Base-by-base conservation (phyloP, 805 yeast species). In the Cyberlindnera sargentensis region DNA sequence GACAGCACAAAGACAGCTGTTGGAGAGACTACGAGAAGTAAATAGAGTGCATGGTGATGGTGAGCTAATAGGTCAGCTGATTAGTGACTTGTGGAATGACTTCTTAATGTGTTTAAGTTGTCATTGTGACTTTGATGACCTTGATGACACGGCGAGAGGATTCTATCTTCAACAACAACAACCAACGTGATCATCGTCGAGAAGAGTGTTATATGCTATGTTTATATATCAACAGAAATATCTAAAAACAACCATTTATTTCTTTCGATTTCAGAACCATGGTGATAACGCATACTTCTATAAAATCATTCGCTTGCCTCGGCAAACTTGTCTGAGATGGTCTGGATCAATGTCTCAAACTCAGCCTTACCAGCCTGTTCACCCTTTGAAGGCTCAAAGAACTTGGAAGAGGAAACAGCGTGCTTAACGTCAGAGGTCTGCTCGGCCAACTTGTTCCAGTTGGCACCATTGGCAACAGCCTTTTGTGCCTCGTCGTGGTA, bases 401-500 rank as follows among this genome's bases (percentile, higher is more conserved):
- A 93, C 73, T 93, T 93, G 56, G 96, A 82, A 29, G 96, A 84
- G 5, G 97, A 85, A 42, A 93, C 96, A 47, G 88, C 72, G 67
- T 93, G 96, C 70, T 88, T 90, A 48, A 90, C 85, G 63, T 91
- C 97, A 47, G 85, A 60, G 44, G 98, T 93, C 46, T 88, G 76
- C 61, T 90, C 97, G 37, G 93, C 61, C 53, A 93, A 77, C 73
- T 88, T 93, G 51, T 85, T 78, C 99, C 99, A 93, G 65, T 76
- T 80, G 31, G 95, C 91, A 61, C 98, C 98, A 56, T 84, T 80
- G 34, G 96, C 75, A 48, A 91, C 84, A 11, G 98, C 95, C 72
- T 89, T 90, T 71, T 91, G 98, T 30, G 99, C 97, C 72, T 93
- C 98, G 56, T 91, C 97, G 61, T 86, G 80, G 69, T 93, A 93